Percentiles rank a stretch among this genome's conserved stretches.
These are phyloP conservation scores for Syzygium aqueum DNA, from an alignment of 345 rosid species.

Conservation along the genomic window DNA sequence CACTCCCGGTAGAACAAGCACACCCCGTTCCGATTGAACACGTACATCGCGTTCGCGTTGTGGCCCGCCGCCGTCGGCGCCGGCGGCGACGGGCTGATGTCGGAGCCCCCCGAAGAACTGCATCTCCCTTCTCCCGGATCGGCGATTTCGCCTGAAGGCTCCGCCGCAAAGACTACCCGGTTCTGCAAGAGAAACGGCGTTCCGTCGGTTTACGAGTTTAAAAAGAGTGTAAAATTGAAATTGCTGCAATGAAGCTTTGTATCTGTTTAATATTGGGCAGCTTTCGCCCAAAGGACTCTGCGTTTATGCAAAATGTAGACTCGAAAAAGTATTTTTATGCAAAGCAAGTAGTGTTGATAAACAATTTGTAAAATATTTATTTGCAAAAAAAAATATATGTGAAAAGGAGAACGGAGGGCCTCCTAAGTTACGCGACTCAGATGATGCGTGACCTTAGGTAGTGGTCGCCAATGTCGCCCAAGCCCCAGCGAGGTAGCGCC, in stretches of 20 bases:
- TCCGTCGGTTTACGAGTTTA: neutral
- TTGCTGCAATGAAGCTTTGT: neutral
- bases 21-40: conserved; percentile 77
- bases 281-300: too few relatives aligned
- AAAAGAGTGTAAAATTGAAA: neutral
- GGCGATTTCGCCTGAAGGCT: neutral
- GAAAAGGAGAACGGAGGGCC: neutral
- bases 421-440: neutral
- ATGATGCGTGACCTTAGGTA: neutral
- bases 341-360: rapidly evolving
- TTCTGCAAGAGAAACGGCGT: neutral
- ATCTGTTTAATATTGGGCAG: too few relatives aligned
- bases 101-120: conserved; percentile 95
- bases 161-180: neutral
- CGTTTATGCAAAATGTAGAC: too few relatives aligned
- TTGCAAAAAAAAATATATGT: neutral
- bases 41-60: conserved; percentile 83
- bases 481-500: too few relatives aligned
- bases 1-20: conserved; percentile 89
- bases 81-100: conserved; percentile 83
- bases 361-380: neutral
- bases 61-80: conserved; percentile 59
- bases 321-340: neutral
- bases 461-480: neutral
- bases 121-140: conserved; percentile 20